A percentile compares a stretch with the other conserved stretches of the same genome.
Conservation (phyloP, 140 eudicot species). For the Artemisia princeps region DNA sequence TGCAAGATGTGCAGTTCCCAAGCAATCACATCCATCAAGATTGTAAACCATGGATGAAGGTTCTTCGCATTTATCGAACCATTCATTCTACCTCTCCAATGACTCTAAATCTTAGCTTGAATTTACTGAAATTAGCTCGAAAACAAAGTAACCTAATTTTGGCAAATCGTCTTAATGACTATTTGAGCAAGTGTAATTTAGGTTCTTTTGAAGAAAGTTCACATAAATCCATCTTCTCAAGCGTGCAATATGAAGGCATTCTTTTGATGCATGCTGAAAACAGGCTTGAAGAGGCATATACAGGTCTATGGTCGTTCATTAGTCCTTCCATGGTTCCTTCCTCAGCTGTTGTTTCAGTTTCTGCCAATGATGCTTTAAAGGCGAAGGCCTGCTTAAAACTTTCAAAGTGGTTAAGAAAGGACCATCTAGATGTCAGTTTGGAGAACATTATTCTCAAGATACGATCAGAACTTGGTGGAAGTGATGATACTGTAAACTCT, state of each 20-base stretch:
- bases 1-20: slow-evolving; percentile 46
- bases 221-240: slow-evolving; percentile 34
- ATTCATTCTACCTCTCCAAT: slow-evolving; percentile 51
- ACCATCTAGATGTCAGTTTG: slow-evolving; percentile 36
- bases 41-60: slow-evolving; percentile 80
- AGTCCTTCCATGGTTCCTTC: slow-evolving; percentile 48
- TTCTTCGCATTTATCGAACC: slow-evolving; percentile 60
- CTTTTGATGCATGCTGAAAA: slow-evolving; percentile 75
- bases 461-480: slow-evolving; percentile 41
- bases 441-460: slow-evolving; percentile 48
- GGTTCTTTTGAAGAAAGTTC: slow-evolving; percentile 44
- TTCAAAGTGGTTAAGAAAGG: slow-evolving; percentile 67
- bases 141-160: slow-evolving; percentile 69
- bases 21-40: slow-evolving; percentile 56
- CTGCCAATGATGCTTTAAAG: slow-evolving; percentile 41
- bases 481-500: slow-evolving; percentile 30
- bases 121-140: slow-evolving; percentile 68
- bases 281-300: slow-evolving; percentile 66
- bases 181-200: slow-evolving; percentile 44
- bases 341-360: slow-evolving; percentile 31
- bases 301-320: slow-evolving; percentile 72
- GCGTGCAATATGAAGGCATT: slow-evolving; percentile 67
- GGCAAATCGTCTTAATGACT: slow-evolving; percentile 62
- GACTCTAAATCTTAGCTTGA: slow-evolving; percentile 64
- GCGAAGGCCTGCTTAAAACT: slow-evolving; percentile 94